Base-by-base conservation (phyloP, 441 rosid species). In the Pelargonium citronellum region DNA sequence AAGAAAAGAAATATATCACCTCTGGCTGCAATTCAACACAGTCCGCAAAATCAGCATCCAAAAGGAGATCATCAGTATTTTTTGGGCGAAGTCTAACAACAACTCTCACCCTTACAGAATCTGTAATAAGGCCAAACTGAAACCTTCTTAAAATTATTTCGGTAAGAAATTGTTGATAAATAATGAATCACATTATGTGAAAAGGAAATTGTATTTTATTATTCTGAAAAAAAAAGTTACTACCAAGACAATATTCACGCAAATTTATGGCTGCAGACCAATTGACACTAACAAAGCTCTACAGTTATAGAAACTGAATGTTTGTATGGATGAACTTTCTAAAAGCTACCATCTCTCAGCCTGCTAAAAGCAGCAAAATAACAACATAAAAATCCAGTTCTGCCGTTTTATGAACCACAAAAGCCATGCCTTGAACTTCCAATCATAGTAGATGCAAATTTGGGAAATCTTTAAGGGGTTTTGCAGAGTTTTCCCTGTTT, bases 21-120 rank as follows among this genome's bases (percentile, higher is more conserved):
- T 96, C 99, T 0, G 99, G 98, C 78, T 79, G 97, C 60, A 93
- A 74, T 71, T 96, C 99, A 51, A 95, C 98, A 75, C 97, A 91
- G 75, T 91, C 99, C 39, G 92, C 94, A 81, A 91, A 96, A 87
- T 96, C 99, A 8, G 97, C 91, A 85, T 96, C 99, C 2, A 91
- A 95, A 67, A 74, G 86, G 75, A 86, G 73, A 79, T 96, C 99
- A 75, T 96, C 98, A 0, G 86, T 88, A 78, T 83, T 91, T 16
- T 90, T 81, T 9, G 96, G 96, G 64, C 97, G 83, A 81, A 91
- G 79, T 77, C 99, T 90, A 71, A 95, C 99, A 34, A 96, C 96
- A 10, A 95, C 99, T 73, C 98, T 84, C 75, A 92, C 99, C 72
- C 98, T 90, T 73, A 96, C 98, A 12, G 82, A 84, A 79, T 91